Base-by-base conservation (phyloP, 148 eudicot genomes). In the Pouteria glomerata region DNA sequence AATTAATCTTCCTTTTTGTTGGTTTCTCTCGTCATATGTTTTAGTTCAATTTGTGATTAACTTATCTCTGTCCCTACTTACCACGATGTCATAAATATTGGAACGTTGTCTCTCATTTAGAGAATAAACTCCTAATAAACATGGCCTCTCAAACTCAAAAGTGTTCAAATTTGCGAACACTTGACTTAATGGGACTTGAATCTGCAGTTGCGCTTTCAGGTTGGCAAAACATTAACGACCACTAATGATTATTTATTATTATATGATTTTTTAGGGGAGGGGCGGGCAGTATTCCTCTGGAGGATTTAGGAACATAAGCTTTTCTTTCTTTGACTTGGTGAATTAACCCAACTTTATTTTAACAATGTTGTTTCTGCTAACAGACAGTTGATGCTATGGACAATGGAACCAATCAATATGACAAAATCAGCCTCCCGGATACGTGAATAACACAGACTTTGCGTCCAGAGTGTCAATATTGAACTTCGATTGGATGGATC, bases 311-410 rank as follows among this genome's bases (percentile, higher is more conserved):
- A 65, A 15, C 53, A 42, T 16, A 37, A 44, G 37, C 23, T 11
- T 65, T 65, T 39, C 19, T 63, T 63, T 39, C 50, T 63, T 63
- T 63, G 31, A 44, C 1, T 7, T 45, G 21, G 55, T 23, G 16
- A 65, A 21, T 24, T 8, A 65, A 48, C 57, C 27, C 3, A 48
- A 50, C 19, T 33, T 31, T 51, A n/a, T n/a, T 51, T 31, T 51
- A 26, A 8, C 24, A 1, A 47, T 81, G 24, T 68, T 52, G 13
- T 21, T 73, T 76, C 39, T 75, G 61, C 39, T 66, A 37, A 41
- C 83, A 85, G 89, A 87, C 91, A 65, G 58, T 87, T 83, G 91
- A 87, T 83, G 91, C 89, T 73, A 61, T 74, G 56, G 91, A 87
- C 73, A 81, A 85, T 59, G 89, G 89, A 31, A 70, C 83, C 52